Conservation (phyloP, 2,329 filamentous ascomycete genomes). For the Talaromyces sp. region DNA sequence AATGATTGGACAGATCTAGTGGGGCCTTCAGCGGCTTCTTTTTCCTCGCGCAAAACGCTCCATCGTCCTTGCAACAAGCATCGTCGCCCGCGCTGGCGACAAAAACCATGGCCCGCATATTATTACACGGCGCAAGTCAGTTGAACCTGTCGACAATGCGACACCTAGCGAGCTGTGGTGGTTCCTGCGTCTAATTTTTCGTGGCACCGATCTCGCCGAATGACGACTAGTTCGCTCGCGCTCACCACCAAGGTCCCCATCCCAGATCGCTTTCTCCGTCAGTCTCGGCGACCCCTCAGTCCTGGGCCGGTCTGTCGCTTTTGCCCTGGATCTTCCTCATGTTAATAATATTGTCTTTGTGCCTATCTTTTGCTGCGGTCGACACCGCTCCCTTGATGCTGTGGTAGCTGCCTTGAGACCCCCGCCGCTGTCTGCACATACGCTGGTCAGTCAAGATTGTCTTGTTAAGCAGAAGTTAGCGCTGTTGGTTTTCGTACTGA, state of each 20-base stretch:
- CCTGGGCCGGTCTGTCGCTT: not conserved
- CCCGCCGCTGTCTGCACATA: not conserved
- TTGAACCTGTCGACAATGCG: not conserved
- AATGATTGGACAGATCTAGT: slow-evolving; percentile 1
- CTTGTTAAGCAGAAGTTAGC: not conserved
- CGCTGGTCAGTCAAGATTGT: not conserved
- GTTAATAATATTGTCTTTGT: not conserved
- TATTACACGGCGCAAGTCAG: not conserved
- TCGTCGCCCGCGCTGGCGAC: not conserved
- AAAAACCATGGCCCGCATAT: not conserved
- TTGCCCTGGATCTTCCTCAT: slow-evolving; percentile 17
- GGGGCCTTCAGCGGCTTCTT: not conserved
- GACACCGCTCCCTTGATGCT: not conserved
- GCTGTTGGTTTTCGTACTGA: not conserved
- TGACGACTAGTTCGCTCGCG: slow-evolving; percentile 14
- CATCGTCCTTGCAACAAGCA: not conserved
- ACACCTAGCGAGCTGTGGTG: not conserved
- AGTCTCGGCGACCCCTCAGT: not conserved
- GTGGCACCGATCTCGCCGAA: slow-evolving; percentile 7
- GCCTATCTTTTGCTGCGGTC: not conserved
- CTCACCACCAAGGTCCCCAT: slow-evolving; percentile 29
- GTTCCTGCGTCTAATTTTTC: not conserved
- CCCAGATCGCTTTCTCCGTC: not conserved
- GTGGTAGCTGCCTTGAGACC: not conserved
- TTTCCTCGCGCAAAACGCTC: not conserved